A percentile compares a stretch with the other conserved stretches of the same genome.
These are phyloP conservation scores for Pleurotus eryngii DNA, from an alignment of 768 basidiomycete genomes.

Conservation along the genomic window DNA sequence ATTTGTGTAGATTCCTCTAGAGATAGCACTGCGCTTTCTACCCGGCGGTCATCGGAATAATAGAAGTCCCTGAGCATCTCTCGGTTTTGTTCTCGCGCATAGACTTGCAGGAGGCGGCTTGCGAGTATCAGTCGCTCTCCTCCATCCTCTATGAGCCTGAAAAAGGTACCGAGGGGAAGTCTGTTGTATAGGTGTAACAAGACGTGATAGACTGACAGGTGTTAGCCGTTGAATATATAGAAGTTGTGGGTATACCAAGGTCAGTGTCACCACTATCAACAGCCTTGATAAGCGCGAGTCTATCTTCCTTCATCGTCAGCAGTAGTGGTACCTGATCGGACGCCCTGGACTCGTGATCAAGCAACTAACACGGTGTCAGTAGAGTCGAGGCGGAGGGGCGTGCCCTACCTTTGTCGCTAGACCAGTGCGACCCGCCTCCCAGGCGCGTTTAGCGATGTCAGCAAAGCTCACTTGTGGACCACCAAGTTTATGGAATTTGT, in stretches of 20 bases:
- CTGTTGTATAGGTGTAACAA: constrained; percentile 83
- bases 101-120: constrained; percentile 79
- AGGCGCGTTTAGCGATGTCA: constrained; percentile 90
- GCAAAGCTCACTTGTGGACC: constrained; percentile 84
- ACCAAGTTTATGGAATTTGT: constrained; percentile 84
- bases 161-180: constrained; percentile 86
- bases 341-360: constrained; percentile 87
- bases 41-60: constrained; percentile 93
- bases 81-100: constrained; percentile 85
- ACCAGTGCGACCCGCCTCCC: constrained; percentile 79
- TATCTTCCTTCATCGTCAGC: constrained; percentile 92
- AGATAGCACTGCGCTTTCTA: constrained; percentile 88
- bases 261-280: constrained; percentile 95
- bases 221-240: neutral
- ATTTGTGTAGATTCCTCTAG: constrained; percentile 77
- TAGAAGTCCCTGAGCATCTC: constrained; percentile 95
- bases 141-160: constrained; percentile 90
- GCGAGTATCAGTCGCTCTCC: constrained; percentile 73
- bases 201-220: constrained; percentile 85
- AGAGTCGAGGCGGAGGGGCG: too few species aligned
- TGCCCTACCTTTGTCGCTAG: constrained; percentile 76
- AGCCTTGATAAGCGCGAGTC: constrained; percentile 81
- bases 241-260: constrained; percentile 52
- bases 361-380: constrained; percentile 44
- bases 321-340: constrained; percentile 94